Evolutionary conservation across 345 rosid species (phyloP), one percentile per base, ranked within the genome.

Genomic region (Streptanthus diversifolius): DNA sequence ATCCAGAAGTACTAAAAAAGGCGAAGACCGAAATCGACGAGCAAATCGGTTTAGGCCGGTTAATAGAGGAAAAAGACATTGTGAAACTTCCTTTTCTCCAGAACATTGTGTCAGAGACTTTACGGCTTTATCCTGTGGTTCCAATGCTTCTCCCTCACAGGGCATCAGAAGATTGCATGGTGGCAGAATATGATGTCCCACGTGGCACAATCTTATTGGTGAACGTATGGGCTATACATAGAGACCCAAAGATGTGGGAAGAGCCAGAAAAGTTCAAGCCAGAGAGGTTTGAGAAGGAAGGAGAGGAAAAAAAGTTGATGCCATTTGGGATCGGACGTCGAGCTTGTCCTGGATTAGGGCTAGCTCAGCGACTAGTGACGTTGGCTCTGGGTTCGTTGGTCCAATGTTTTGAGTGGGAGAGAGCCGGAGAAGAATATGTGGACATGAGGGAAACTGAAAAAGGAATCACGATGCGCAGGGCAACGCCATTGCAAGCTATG

Each of bases 321-420:
- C 44, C 83, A 0, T 83, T 83, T 29, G 87, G 87, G 51, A 81
- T 71, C 1, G 75, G 75, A 27, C 60, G 75, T 61, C 68, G 75
- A 71, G 10, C 75, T 49, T 71, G 75, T 43, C 87, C 84, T 11
- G 87, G 84, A 6, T 65, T 76, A 7, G 70, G 53, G 39, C 39
- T 85, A 14, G 85, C 81, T 17, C 83, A 80, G 6, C 67, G 83
- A 3, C 63, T 83, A 1, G 60, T 85, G 13, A 68, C 72, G 4
- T 49, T 74, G 47, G 59, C 83, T 17, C 33, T 85, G 64, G 83
- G 84, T 3, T 66, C 79, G 0, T 11, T 85, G 66, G 70, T 83
- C n/a, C 89, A 85, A 2, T 72, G 87, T 59, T 83, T 83, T n/a
- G 61, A 71, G 15, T 71, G 53, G 75, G 41, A 61, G 17, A 71